Base-by-base conservation (phyloP, 768 basidiomycete species). In the Arthromyces matolae region DNA sequence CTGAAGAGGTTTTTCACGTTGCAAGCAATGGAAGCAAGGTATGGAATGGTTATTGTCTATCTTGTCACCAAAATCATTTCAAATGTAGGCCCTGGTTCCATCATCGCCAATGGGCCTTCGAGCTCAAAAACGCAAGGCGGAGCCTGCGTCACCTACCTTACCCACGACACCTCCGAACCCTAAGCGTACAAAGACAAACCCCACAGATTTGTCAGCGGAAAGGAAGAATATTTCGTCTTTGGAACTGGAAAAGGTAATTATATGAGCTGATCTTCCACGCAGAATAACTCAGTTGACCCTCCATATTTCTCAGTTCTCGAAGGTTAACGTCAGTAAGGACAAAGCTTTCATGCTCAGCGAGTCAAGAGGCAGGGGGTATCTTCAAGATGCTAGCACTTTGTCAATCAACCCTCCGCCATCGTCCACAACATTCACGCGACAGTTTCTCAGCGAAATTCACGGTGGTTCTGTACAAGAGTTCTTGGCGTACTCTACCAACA, bases 321-420 rank as follows among this genome's bases (percentile, higher is more conserved):
- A 29, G n/a, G 14, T 29, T 22, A 43, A 37, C 33, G 23, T 50
- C 20, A 50, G 34, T n/a, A 40, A 33, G n/a, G 50, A 52, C 2
- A 4, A 43, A 14, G 50, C 45, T 13, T n/a, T 41, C 9, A 29
- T 47, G 7, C 46, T 48, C 20, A 14, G 24, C 13, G 16, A 39
- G 13, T 7, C 18, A 0, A 48, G 23, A 20, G 45, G 42, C 6
- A 16, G 31, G 8, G 7, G 31, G 19, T 53, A 29, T 40, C 28
- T 49, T 4, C 4, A 32, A 25, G 47, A 24, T 4, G 35, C 37
- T 16, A 27, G 13, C 13, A 23, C 34, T 3, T 9, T 46, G 12
- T 36, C 24, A 9, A 43, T 53, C n/a, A 32, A 49, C 4, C 48
- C 52, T 23, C 32, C 47, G 5, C 25, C 47, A 6, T 20, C 35